Evolutionary conservation across 495 filamentous ascomycete species (phyloP), one percentile per base, ranked within the genome.

Genomic region (Hypoxylon cercidicola): DNA sequence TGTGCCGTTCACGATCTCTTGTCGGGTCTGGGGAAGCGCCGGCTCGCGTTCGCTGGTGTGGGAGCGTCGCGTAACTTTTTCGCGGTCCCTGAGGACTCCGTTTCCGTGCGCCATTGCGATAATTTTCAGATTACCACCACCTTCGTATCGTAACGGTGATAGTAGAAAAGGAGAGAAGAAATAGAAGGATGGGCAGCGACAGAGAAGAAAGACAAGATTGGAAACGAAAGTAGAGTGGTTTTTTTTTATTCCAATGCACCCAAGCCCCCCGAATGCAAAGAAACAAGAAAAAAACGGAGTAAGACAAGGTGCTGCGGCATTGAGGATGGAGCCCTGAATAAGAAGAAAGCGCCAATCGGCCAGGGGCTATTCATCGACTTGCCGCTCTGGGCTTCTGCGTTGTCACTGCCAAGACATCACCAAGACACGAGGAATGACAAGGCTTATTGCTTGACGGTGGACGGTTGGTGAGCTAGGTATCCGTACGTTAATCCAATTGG

Each of bases 21-120:
- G 70, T 53, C 60, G 53, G 11, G 63, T 64, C 1, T 52, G 56
- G 13, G 70, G 70, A 20, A 72, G 70, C 1, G 60, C 49, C 4
- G 63, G 44, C 16, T 62, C 63, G 41, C 57, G 55, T 18, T 62
- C 51, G 49, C 47, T 49, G 15, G 40, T 18, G 20, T 47, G 64
- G 0, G 71, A 68, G 13, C 16, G 11, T 66, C 57, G 55, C 4
- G 35, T 44, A 16, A 39, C 15, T 21, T 69, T 71, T 25, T 69
- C 71, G 51, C 43, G 68, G 35, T 35, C 60, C 46, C 43, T 49
- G 13, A 54, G n/a, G 16, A 56, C 28, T 37, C 58, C 62, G 10
- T 47, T 19, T 7, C 32, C 44, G 20, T 40, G 43, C 40, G 30
- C 60, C 65, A 68, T 68, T 21, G 45, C 18, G 8, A 41, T 4